Percentiles rank a stretch among this genome's conserved stretches.
These are phyloP conservation scores for Nicotiana obtusifolia DNA, from an alignment of 257 asterid species.

Conservation along the genomic window DNA sequence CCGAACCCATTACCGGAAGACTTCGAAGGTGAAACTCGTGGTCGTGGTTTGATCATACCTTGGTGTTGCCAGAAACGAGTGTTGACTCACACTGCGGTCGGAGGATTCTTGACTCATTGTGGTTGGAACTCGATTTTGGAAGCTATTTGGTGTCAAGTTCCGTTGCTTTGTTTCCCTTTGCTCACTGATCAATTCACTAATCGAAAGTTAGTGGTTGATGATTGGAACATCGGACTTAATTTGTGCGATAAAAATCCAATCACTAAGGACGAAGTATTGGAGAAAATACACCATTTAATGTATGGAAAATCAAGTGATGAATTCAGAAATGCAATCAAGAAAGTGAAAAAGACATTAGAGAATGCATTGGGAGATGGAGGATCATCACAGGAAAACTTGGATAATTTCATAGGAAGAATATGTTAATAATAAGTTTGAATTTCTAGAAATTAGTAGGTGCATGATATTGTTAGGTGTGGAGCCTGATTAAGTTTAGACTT, in stretches of 20 bases:
- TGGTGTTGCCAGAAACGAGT: conserved; percentile 44
- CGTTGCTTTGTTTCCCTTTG: conserved; percentile 41
- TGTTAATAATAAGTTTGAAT: not conserved
- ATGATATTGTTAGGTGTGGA: no score
- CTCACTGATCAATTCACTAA: conserved; percentile 48
- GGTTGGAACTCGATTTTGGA: conserved; percentile 46
- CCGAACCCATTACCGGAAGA: conserved; percentile 24
- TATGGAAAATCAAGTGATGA: conserved; percentile 14
- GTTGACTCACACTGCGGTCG: conserved; percentile 24
- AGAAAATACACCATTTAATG: conserved; percentile 30
- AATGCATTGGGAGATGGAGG: conserved; percentile 26
- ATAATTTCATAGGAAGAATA: conserved; percentile 13
- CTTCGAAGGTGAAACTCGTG: conserved; percentile 11
- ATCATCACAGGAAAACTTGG: conserved; percentile 34
- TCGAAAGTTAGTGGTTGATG: conserved; percentile 33
- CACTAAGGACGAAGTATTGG: conserved; percentile 17
- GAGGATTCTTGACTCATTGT: conserved; percentile 42
- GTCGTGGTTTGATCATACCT: conserved; percentile 23
- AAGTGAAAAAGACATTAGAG: conserved; percentile 21
- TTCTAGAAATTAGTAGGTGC: not conserved
- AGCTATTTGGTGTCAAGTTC: conserved; percentile 38
- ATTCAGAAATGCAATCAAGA: conserved; percentile 20
- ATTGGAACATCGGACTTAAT: conserved; percentile 44
- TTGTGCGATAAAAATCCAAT: conserved; percentile 23
- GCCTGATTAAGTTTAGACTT: no score